phyloP scores from a whole-genome alignment of 257 asterid species.

The Avicennia marina region DNA sequence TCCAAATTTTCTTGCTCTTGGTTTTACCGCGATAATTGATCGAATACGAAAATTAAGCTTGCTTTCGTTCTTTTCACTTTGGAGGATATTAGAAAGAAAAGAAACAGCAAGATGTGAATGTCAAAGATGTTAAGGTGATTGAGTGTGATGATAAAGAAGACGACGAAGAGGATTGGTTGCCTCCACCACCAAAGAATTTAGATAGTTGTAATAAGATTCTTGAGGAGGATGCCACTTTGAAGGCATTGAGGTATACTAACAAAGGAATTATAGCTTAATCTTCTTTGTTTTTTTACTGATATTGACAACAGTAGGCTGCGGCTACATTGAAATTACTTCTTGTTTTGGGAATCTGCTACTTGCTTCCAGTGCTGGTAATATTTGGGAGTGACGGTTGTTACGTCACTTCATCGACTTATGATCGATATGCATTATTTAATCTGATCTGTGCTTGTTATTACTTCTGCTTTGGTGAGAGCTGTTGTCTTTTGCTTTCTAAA shows the following conservation, averaged over 20 bases:
- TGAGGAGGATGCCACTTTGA: slow-evolving; percentile 63
- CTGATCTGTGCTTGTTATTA: too few species aligned
- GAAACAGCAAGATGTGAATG: slow-evolving; percentile 31
- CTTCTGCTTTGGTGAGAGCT: too few species aligned
- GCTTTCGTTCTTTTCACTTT: slow-evolving; percentile 2
- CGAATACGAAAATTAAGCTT: slow-evolving; percentile 12
- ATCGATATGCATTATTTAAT: too few species aligned
- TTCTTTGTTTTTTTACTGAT: neutral
- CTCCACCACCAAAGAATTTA: slow-evolving; percentile 59
- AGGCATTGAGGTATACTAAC: slow-evolving; percentile 64
- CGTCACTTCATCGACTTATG: too few species aligned
- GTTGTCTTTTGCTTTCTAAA: too few species aligned
- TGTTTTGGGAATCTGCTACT: too few species aligned
- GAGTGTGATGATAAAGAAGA: slow-evolving; percentile 47
- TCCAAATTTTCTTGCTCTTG: neutral
- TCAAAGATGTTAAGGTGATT: slow-evolving; percentile 28
- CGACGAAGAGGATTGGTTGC: slow-evolving; percentile 91
- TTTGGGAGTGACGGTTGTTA: neutral
- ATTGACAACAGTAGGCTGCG: neutral
- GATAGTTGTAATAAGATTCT: slow-evolving; percentile 17
- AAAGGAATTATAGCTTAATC: neutral
- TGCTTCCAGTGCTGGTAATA: neutral
- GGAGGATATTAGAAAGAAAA: slow-evolving; percentile 38
- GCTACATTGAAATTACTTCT: neutral
- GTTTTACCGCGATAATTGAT: neutral